Conservation (phyloP, 2,329 filamentous ascomycete species). For the Pezicula carpinea region DNA sequence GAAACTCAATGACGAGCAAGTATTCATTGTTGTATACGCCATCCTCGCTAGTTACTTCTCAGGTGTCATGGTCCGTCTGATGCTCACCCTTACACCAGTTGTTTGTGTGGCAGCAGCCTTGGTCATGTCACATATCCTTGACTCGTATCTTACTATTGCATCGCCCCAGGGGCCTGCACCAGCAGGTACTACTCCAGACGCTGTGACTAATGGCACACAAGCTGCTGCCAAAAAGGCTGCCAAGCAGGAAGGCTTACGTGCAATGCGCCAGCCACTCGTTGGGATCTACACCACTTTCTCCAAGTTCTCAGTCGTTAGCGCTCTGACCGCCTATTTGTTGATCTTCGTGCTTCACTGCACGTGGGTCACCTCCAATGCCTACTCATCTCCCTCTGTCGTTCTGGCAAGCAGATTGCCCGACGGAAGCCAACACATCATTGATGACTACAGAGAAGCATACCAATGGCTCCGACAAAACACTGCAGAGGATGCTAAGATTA, state of each 20-base stretch:
- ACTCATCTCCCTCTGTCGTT: slow-evolving; percentile 96
- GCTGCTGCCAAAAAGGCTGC: slow-evolving; percentile 51
- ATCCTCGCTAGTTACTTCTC: slow-evolving; percentile 97
- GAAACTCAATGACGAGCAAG: slow-evolving; percentile 88
- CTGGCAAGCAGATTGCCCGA: slow-evolving; percentile 88
- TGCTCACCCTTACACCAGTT: slow-evolving; percentile 94
- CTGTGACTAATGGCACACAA: slow-evolving; percentile 26
- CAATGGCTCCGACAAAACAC: slow-evolving; percentile 99
- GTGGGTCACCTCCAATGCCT: slow-evolving; percentile 98
- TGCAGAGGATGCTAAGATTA: slow-evolving; percentile 89
- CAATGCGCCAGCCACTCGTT: slow-evolving; percentile 67
- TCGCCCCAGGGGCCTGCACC: slow-evolving; percentile 50
- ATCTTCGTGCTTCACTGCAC: slow-evolving; percentile 97
- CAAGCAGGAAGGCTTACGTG: slow-evolving; percentile 57
- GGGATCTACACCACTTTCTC: slow-evolving; percentile 80
- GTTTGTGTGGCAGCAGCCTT: slow-evolving; percentile 93
- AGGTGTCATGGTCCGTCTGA: slow-evolving; percentile 98
- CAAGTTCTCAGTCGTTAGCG: slow-evolving; percentile 70
- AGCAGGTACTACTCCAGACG: slow-evolving; percentile 36
- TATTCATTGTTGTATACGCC: slow-evolving; percentile 97
- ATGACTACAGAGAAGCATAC: slow-evolving; percentile 98
- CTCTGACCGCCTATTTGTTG: slow-evolving; percentile 74
- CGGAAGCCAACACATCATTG: slow-evolving; percentile 96
- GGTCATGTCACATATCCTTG: slow-evolving; percentile 80
- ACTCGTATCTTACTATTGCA: slow-evolving; percentile 71